These are phyloP conservation scores for Neopestalotiopsis sp. DNA, from an alignment of 2,329 filamentous ascomycete species.

Conservation along the genomic window DNA sequence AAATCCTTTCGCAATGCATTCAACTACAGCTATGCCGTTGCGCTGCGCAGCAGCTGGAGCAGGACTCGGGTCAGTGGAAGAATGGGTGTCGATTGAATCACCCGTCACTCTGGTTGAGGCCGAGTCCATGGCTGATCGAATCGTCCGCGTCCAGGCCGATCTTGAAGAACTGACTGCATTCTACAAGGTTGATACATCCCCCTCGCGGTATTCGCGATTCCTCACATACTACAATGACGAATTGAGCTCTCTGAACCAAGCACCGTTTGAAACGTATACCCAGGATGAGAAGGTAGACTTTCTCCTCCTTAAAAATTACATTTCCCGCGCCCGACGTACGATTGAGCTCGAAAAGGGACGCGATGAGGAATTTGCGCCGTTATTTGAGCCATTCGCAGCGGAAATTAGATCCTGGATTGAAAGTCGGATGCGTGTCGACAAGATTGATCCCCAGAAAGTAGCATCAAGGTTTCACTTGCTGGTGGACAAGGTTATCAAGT, in stretches of 20 bases:
- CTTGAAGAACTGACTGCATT: slow-evolving; percentile 52
- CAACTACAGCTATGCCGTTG: not conserved
- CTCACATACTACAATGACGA: slow-evolving; percentile 48
- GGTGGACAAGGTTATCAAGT: slow-evolving; percentile 37
- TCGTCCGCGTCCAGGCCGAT: slow-evolving; percentile 51
- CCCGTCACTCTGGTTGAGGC: not conserved
- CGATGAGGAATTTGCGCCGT: slow-evolving; percentile 41
- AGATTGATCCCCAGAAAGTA: slow-evolving; percentile 47
- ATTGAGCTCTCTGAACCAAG: slow-evolving; percentile 40
- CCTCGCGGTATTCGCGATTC: slow-evolving; percentile 44
- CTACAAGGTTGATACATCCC: slow-evolving; percentile 54
- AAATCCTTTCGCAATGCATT: not conserved
- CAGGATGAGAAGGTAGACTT: slow-evolving; percentile 56
- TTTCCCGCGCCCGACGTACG: slow-evolving; percentile 42
- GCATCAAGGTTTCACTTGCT: slow-evolving; percentile 48
- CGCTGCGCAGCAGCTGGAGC: not conserved
- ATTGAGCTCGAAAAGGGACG: slow-evolving; percentile 45
- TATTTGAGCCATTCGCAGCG: slow-evolving; percentile 51
- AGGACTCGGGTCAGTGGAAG: not conserved
- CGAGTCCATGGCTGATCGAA: slow-evolving; percentile 46
- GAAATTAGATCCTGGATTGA: slow-evolving; percentile 52
- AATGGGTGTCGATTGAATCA: slow-evolving; percentile 7
- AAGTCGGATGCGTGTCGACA: slow-evolving; percentile 49
- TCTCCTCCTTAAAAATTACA: slow-evolving; percentile 54
- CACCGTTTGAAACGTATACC: slow-evolving; percentile 41